Percentiles rank a stretch among this genome's conserved stretches.
Conservation (phyloP, 23 red algal species). For the Gracilaria caudata region DNA sequence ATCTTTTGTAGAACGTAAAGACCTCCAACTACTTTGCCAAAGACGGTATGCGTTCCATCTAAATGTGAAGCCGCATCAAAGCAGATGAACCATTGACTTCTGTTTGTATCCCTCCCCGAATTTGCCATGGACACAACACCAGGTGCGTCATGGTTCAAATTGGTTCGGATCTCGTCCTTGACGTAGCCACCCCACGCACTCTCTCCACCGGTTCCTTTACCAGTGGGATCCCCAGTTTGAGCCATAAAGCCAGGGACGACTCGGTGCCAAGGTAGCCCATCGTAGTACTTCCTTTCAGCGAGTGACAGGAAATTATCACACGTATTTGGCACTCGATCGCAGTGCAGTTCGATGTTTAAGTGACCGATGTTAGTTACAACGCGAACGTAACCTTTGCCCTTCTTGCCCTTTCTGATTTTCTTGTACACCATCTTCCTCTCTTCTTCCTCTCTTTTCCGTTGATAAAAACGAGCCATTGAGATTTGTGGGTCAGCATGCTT, state of each 20-base stretch:
- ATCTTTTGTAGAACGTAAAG: slow-evolving; percentile 61
- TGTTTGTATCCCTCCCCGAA: slow-evolving; percentile 52
- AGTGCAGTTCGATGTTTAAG: slow-evolving; percentile 62
- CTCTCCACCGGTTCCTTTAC: slow-evolving; percentile 61
- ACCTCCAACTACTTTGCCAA: slow-evolving; percentile 71
- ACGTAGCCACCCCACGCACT: slow-evolving; percentile 79
- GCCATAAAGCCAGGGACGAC: slow-evolving; percentile 79
- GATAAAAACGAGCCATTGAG: slow-evolving; percentile 32
- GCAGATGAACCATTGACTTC: slow-evolving; percentile 77
- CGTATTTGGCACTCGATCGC: slow-evolving; percentile 45
- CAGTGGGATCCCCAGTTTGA: slow-evolving; percentile 80
- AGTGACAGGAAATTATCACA: slow-evolving; percentile 74
- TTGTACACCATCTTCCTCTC: slow-evolving; percentile 48
- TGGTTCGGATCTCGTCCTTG: slow-evolving; percentile 77
- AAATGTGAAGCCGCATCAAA: slow-evolving; percentile 65
- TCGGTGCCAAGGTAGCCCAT: slow-evolving; percentile 69
- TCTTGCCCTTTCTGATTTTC: slow-evolving; percentile 41
- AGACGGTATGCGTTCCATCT: slow-evolving; percentile 76
- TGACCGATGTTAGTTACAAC: slow-evolving; percentile 65
- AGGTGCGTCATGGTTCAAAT: slow-evolving; percentile 61
- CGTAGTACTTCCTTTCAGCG: slow-evolving; percentile 68
- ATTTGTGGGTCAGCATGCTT: neutral
- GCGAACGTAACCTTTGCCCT: slow-evolving; percentile 60
- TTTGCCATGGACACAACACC: slow-evolving; percentile 65
- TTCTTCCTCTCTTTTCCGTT: slow-evolving; percentile 32